phyloP scores from a whole-genome alignment of 306 rosid species.

The Fagus sylvatica region DNA sequence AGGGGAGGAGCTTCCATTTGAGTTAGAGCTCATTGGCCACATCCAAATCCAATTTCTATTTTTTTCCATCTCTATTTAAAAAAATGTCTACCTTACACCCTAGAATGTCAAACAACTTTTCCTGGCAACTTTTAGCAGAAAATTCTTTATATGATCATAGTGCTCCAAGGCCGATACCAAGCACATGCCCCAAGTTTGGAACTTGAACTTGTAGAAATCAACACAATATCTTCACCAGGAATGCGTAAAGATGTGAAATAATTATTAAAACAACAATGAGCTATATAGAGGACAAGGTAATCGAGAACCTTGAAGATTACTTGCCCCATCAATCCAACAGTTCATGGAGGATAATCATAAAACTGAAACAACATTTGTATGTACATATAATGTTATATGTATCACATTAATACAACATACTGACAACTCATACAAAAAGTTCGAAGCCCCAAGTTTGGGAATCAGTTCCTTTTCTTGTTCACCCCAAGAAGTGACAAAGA shows the following conservation, averaged over 20 bases:
- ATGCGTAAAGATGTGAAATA: too few relatives aligned
- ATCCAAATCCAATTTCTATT: neutral
- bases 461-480: neutral
- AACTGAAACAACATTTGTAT: neutral
- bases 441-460: neutral
- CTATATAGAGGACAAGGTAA: too few relatives aligned
- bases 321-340: neutral
- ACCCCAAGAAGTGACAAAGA: neutral
- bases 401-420: neutral
- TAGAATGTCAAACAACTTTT: neutral
- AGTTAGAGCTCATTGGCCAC: too few relatives aligned
- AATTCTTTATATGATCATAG: neutral
- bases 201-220: too few relatives aligned
- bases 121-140: neutral
- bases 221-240: too few relatives aligned
- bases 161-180: neutral
- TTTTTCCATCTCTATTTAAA: neutral
- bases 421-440: neutral
- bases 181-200: neutral
- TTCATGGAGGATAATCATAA: neutral
- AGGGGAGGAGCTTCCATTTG: too few relatives aligned
- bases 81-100: neutral
- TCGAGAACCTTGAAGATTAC: too few relatives aligned
- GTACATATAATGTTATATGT: neutral
- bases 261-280: too few relatives aligned